phyloP scores from a whole-genome alignment of 2,329 filamentous ascomycete species.

The Alternaria consortialis region DNA sequence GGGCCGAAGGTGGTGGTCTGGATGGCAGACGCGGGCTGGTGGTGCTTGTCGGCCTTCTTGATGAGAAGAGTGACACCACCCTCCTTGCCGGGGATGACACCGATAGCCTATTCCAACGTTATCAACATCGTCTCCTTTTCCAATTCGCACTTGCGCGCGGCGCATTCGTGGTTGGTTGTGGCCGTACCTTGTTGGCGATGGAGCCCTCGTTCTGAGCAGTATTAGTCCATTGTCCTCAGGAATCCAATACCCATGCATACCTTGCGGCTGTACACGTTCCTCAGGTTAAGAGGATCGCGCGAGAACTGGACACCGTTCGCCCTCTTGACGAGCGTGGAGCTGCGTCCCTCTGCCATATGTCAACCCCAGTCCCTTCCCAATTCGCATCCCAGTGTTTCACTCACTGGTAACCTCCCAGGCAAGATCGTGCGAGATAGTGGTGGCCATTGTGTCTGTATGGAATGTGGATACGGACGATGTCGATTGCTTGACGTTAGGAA shows the following conservation, averaged over 20 bases:
- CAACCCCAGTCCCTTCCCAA: constrained; percentile 18
- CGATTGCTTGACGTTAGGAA: constrained; percentile 24
- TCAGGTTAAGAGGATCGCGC: constrained; percentile 91
- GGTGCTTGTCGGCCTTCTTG: constrained; percentile 79
- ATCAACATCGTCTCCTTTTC: constrained; percentile 15
- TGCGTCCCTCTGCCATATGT: constrained; percentile 74
- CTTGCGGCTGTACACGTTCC: constrained; percentile 92
- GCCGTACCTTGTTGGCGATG: constrained; percentile 86
- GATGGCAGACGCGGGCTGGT: constrained; percentile 75
- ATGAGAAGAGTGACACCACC: constrained; percentile 81
- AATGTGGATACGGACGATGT: constrained; percentile 40
- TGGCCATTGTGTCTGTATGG: constrained; percentile 57
- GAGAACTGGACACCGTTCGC: constrained; percentile 89
- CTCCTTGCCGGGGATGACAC: constrained; percentile 77
- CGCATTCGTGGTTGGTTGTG: constrained; percentile 20
- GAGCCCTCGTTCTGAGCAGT: constrained; percentile 81
- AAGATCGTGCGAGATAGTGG: constrained; percentile 82
- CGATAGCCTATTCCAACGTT: constrained; percentile 71
- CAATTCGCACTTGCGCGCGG: not conserved
- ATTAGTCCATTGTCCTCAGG: constrained; percentile 34
- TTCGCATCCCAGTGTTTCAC: constrained; percentile 54
- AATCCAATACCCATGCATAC: constrained; percentile 57
- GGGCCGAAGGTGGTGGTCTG: constrained; percentile 74
- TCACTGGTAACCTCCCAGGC: constrained; percentile 95
- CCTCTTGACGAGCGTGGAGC: constrained; percentile 93